Conservation (phyloP, 805 yeast genomes). For the Hanseniaspora guilliermondii region DNA sequence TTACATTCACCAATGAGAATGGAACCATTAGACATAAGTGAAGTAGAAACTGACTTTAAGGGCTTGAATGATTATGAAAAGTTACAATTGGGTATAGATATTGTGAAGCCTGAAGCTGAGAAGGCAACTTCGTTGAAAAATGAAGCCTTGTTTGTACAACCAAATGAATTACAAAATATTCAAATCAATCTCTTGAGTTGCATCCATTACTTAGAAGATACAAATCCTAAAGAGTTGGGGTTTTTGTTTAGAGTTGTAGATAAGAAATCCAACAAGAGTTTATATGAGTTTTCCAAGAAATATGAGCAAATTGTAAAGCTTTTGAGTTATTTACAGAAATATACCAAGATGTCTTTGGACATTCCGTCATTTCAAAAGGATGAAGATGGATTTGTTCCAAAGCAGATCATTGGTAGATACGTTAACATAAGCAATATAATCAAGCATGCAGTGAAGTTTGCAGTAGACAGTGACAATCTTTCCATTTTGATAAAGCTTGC, state of each 20-base stretch:
- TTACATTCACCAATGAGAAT: slow-evolving; percentile 26
- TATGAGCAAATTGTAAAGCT: slow-evolving; percentile 47
- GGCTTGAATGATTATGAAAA: slow-evolving; percentile 3
- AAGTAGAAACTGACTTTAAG: slow-evolving; percentile 6
- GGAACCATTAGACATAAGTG: slow-evolving; percentile 12
- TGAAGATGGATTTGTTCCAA: slow-evolving; percentile 44
- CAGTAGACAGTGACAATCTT: slow-evolving; percentile 44
- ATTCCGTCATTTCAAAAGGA: slow-evolving; percentile 55
- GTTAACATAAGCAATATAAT: slow-evolving; percentile 48
- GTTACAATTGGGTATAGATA: not conserved
- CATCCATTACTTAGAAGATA: slow-evolving; percentile 38
- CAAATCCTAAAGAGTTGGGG: slow-evolving; percentile 15
- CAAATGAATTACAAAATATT: slow-evolving; percentile 44
- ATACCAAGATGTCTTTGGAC: slow-evolving; percentile 36
- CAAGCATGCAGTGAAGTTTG: slow-evolving; percentile 41
- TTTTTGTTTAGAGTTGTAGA: slow-evolving; percentile 55
- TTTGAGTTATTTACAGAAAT: slow-evolving; percentile 40
- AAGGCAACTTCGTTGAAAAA: not conserved
- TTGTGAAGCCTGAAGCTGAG: not conserved
- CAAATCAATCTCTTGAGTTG: slow-evolving; percentile 36
- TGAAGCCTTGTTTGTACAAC: slow-evolving; percentile 41
- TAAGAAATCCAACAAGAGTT: slow-evolving; percentile 46
- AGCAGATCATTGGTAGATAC: slow-evolving; percentile 51
- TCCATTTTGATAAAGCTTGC: slow-evolving; percentile 38
- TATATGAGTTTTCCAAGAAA: slow-evolving; percentile 63